phyloP scores from a whole-genome alignment of 148 eudicot species.

The Arctostaphylos glauca region DNA sequence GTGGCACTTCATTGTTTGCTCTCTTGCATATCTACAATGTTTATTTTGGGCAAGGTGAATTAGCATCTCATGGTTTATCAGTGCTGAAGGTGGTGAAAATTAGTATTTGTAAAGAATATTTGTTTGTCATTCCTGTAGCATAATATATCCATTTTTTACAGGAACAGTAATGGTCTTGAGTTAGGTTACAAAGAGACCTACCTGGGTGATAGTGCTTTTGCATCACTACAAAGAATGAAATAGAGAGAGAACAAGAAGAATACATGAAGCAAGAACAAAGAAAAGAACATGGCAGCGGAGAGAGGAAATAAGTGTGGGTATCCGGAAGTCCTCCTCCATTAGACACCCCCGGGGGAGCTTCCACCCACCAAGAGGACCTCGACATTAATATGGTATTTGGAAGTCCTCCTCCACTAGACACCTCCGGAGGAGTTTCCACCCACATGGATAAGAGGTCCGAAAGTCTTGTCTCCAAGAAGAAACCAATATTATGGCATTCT shows the following conservation, averaged over 20 bases:
- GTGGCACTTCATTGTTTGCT: not conserved
- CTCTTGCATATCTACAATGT: not conserved
- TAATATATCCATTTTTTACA: not conserved
- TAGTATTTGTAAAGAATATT: not conserved
- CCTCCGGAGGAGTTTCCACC: no score
- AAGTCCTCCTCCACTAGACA: no score
- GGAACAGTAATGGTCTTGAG: not conserved
- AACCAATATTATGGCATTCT: no score
- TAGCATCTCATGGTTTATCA: not conserved
- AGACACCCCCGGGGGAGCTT: no score
- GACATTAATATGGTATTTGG: no score
- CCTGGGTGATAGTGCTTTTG: constrained; percentile 10
- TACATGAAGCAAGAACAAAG: not conserved
- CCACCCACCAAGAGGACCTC: no score
- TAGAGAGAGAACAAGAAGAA: not conserved
- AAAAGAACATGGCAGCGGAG: not conserved
- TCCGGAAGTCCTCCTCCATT: no score
- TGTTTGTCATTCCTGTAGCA: not conserved
- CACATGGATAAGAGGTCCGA: no score
- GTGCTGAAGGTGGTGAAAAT: not conserved
- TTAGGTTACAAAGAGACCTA: constrained; percentile 2
- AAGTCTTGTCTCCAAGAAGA: no score
- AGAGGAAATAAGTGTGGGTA: no score
- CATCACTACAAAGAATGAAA: not conserved
- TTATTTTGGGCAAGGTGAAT: not conserved